Percentiles rank a stretch among this genome's conserved stretches.
phyloP scores from a whole-genome alignment of 164 flowering plant species.

The Nymphaea colorata region DNA sequence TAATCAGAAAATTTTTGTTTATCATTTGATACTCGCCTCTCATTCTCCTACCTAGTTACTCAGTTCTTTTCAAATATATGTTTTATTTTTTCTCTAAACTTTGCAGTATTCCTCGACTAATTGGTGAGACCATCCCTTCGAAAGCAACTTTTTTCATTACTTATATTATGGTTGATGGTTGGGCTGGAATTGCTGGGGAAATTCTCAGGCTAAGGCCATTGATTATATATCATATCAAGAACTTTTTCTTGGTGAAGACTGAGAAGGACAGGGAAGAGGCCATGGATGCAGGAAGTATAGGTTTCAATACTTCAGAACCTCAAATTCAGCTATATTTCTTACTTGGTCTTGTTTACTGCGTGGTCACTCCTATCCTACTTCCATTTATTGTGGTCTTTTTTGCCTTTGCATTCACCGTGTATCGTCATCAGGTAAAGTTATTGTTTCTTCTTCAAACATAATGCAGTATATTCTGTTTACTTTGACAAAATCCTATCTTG shows the following conservation, averaged over 20 bases:
- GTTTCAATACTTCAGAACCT: slow-evolving; percentile 70
- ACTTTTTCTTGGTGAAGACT: slow-evolving; percentile 71
- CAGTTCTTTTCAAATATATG: too few species aligned
- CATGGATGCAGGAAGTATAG: slow-evolving; percentile 91
- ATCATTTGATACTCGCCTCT: too few species aligned
- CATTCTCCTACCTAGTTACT: too few species aligned
- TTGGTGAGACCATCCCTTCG: slow-evolving; percentile 82
- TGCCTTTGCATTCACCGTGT: slow-evolving; percentile 63
- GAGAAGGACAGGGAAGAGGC: slow-evolving; percentile 81
- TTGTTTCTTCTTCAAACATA: too few species aligned
- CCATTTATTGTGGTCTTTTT: slow-evolving; percentile 85
- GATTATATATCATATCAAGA: slow-evolving; percentile 63
- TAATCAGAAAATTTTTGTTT: too few species aligned
- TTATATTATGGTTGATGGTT: slow-evolving; percentile 92
- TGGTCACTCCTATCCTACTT: slow-evolving; percentile 63
- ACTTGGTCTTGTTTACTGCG: slow-evolving; percentile 82
- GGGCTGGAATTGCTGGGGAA: slow-evolving; percentile 93
- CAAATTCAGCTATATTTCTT: slow-evolving; percentile 84
- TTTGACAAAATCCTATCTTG: too few species aligned
- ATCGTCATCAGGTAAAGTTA: slow-evolving; percentile 72
- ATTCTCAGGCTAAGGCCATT: slow-evolving; percentile 66
- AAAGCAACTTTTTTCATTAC: slow-evolving; percentile 95
- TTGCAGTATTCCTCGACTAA: slow-evolving; percentile 63
- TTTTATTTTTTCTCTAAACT: background rate
- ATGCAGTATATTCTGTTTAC: too few species aligned